Conservation (phyloP, 306 rosid species). For the Cucurbita argyrosperma region DNA sequence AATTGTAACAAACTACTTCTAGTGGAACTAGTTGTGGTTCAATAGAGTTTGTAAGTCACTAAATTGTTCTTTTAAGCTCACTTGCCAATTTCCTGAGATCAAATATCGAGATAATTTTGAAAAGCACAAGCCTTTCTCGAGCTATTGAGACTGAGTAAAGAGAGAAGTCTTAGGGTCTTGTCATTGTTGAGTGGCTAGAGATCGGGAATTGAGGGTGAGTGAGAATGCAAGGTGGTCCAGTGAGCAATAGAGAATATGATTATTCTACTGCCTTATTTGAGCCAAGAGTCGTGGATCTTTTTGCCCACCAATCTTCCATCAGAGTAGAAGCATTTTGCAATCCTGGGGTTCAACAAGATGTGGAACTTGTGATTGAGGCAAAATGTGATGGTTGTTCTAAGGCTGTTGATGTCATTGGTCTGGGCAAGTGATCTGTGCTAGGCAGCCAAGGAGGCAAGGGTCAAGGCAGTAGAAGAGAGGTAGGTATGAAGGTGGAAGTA, state of each 20-base stretch:
- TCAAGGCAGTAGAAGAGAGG: conserved; percentile 19
- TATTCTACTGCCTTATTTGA: conserved; percentile 38
- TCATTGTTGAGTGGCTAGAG: neutral
- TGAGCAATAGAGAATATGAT: conserved; percentile 54
- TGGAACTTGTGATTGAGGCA: conserved; percentile 45
- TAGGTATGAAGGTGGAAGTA: conserved; percentile 11
- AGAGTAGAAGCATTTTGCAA: conserved; percentile 46
- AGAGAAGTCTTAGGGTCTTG: neutral
- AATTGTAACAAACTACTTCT: neutral
- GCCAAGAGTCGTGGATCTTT: conserved; percentile 54
- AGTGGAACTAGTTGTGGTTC: neutral
- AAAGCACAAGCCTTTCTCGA: neutral
- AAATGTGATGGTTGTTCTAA: conserved; percentile 44
- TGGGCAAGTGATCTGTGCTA: conserved; percentile 28
- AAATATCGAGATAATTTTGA: neutral
- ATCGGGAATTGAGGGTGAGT: conserved; percentile 16
- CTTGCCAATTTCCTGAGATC: neutral
- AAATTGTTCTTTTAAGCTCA: neutral
- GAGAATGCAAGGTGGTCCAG: conserved; percentile 82
- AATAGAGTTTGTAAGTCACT: neutral
- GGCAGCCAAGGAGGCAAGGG: conserved; percentile 22
- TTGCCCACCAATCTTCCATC: conserved; percentile 58
- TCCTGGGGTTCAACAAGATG: conserved; percentile 66
- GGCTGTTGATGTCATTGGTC: conserved; percentile 65
- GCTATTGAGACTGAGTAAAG: neutral